These are phyloP conservation scores for Byssochlamys sp. DNA, from an alignment of 2,329 filamentous ascomycete genomes.

Conservation along the genomic window DNA sequence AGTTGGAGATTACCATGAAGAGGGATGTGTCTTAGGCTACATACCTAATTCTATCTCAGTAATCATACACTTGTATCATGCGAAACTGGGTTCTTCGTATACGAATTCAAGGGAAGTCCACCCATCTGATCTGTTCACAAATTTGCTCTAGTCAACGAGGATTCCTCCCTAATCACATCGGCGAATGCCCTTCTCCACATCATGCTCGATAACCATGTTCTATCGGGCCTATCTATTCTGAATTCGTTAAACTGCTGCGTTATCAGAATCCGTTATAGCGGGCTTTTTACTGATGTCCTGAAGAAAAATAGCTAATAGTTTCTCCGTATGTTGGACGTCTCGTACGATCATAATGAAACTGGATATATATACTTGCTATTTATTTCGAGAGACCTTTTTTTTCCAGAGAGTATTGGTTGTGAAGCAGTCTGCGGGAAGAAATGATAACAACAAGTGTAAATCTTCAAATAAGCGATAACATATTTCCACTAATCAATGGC, in stretches of 20 bases:
- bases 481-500: too few relatives aligned
- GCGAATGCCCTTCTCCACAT: conserved; percentile 34
- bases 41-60: too few relatives aligned
- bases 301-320: conserved; percentile 28
- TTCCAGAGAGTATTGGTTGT: background rate
- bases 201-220: conserved; percentile 41
- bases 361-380: too few relatives aligned
- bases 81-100: too few relatives aligned
- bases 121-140: background rate
- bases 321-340: conserved; percentile 38
- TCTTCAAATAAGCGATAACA: too few relatives aligned
- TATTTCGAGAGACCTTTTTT: conserved; percentile 4
- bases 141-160: background rate
- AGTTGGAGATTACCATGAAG: too few relatives aligned
- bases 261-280: conserved; percentile 8
- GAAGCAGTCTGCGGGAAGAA: conserved; percentile 9
- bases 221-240: conserved; percentile 23
- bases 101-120: too few relatives aligned
- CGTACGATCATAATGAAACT: conserved; percentile 29
- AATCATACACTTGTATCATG: too few relatives aligned
- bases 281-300: conserved; percentile 11
- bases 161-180: background rate
- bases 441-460: too few relatives aligned
- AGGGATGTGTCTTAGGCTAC: too few relatives aligned
- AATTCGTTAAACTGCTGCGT: conserved; percentile 34